A percentile compares a stretch with the other conserved stretches of the same genome.
Evolutionary conservation across 1,139 yeast genomes (phyloP).

Genomic region (Saccharomyces hybrid): DNA sequence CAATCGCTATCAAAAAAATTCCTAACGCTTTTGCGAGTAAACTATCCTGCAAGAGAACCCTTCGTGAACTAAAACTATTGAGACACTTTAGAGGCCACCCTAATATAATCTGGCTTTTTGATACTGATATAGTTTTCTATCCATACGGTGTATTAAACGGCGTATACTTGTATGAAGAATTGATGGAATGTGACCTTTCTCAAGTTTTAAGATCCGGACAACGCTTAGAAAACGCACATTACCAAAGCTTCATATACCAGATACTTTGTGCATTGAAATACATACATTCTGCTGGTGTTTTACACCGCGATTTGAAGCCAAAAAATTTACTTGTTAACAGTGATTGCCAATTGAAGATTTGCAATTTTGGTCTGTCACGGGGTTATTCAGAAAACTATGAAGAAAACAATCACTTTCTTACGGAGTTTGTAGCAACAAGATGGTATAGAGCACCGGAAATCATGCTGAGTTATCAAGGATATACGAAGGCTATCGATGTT

Average conservation of each 20-base stretch:
- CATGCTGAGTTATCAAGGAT: slow-evolving; percentile 45
- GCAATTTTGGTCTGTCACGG: slow-evolving; percentile 92
- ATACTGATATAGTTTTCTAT: slow-evolving; percentile 64
- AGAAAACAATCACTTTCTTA: slow-evolving; percentile 79
- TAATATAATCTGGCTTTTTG: slow-evolving; percentile 86
- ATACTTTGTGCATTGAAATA: slow-evolving; percentile 84
- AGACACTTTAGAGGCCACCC: slow-evolving; percentile 88
- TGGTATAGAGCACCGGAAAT: slow-evolving; percentile 23
- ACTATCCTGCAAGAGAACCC: slow-evolving; percentile 77
- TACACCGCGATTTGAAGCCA: slow-evolving; percentile 89
- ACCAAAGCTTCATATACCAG: slow-evolving; percentile 84
- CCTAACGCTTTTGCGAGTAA: neutral
- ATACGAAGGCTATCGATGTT: slow-evolving; percentile 88
- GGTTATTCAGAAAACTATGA: slow-evolving; percentile 80
- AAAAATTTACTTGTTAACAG: slow-evolving; percentile 87
- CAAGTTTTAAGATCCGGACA: slow-evolving; percentile 90
- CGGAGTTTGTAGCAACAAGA: slow-evolving; percentile 93
- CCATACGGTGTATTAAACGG: slow-evolving; percentile 65
- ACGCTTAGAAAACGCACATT: slow-evolving; percentile 87
- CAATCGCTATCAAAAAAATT: neutral
- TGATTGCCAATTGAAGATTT: slow-evolving; percentile 87
- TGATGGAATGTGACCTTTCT: slow-evolving; percentile 97
- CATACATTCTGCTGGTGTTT: slow-evolving; percentile 88
- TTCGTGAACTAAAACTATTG: slow-evolving; percentile 75
- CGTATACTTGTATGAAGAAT: slow-evolving; percentile 79